Evolutionary conservation across 2,329 filamentous ascomycete genomes (phyloP), one percentile per base, ranked within the genome.

Genomic region (Diaporthe eres): DNA sequence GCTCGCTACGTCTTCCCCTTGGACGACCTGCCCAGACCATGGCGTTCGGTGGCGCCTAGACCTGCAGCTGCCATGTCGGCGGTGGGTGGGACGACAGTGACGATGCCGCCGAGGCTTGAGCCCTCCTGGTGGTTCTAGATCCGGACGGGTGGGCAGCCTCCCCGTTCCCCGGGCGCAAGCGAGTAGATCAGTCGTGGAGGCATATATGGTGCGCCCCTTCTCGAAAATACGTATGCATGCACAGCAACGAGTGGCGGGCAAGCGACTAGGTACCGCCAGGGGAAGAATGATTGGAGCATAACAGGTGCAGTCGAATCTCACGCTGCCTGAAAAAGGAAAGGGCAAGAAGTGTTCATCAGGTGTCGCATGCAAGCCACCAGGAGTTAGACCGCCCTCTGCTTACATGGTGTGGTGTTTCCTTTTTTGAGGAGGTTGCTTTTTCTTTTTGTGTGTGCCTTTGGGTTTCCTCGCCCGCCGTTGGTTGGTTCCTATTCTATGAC

Each of bases 21-120:
- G n/a, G 22, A 25, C 31, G 7, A 19, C 19, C 19, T 12, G 6
- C 28, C 34, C 9, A 7, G 47, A 12, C 53, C 47, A 68, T 8
- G 47, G 31, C 47, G 47, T 22, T 53, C 13, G 47, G 15, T 67
- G 44, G 31, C 44, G 22, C 10, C n/a, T 12, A 34, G 63, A 17
- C 47, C 25, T 67, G 63, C 61, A 47, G 61, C 61, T 51, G 47
- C 31, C 63, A 68, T 37, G 47, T 37, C 47, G 19, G 31, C 22
- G 63, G 31, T 19, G 7, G 4, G 28, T 34, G 31, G 60, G 61
- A 25, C 25, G 13, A 17, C 31, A 9, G 4, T 15, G 37, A 28
- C 15, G 55, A 25, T 42, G 58, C 31, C 22, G 28, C 19, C 31
- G 13, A 19, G 31, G 9, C 31, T 58, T 19, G 31, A n/a, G 47